Base-by-base conservation (phyloP, 768 basidiomycete genomes). In the Sutorius australiensis region DNA sequence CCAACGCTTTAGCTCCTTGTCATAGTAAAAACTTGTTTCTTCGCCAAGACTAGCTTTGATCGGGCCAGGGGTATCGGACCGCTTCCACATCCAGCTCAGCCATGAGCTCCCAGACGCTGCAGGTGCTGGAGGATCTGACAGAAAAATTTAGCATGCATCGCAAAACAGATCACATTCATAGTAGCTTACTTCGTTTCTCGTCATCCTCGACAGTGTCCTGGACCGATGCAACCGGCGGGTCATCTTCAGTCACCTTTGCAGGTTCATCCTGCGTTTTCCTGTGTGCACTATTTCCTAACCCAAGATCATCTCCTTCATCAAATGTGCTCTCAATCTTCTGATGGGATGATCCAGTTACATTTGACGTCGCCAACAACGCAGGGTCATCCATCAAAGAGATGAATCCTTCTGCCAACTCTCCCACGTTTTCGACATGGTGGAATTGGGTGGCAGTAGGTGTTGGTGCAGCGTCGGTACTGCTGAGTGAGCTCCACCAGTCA, bases 1-100 rank as follows among this genome's bases (percentile, higher is more conserved):
- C 97, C 97, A 99, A 56, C 88, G 82, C 68, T 95, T 94, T 54
- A 87, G 79, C n/a, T 97, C 93, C 62, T 89, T 86, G 66, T 99
- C 97, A 66, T 90, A 99, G 63, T 92, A 88, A 74, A 98, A 95
- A 27, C 84, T 76, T 27, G 75, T 92, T 66, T 94, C 84, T 60
- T 98, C 92, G 8, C 97, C 97, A 24, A 99, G 80, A 61, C 87
- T 98, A 17, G 95, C 97, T 65, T 85, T 89, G 51, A 95, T 73
- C 3, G 95, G 94, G 9, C 79, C 91, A 9, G 83, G 75, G 5
- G 77, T 60, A 14, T 86, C 84, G 16, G 77, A 72, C 46, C 84
- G 82, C 62, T 80, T 88, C 84, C 89, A 95, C 74, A 86, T 83
- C 33, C 88, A 79, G 51, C 86, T 83, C 24, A 98, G 70, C 95